Conservation (phyloP, 129 eudicot species). For the Lactuca sativa region DNA sequence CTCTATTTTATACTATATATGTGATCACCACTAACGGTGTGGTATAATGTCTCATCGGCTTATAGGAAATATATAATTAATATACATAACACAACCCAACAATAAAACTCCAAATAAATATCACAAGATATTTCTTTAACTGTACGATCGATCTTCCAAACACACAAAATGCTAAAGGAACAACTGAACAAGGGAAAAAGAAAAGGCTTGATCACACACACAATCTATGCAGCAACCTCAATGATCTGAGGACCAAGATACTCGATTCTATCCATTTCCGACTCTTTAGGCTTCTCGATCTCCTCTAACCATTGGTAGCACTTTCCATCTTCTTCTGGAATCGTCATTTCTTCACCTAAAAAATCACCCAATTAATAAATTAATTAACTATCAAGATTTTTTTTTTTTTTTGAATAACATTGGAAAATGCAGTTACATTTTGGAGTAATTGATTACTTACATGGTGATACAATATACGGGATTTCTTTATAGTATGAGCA, state of each 20-base stretch:
- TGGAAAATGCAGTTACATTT: background rate
- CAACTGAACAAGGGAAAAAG: background rate
- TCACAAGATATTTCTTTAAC: no score
- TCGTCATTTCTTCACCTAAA: conserved; percentile 28
- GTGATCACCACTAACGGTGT: no score
- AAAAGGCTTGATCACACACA: background rate
- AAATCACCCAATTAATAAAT: background rate
- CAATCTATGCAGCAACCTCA: conserved; percentile 11
- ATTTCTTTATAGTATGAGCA: conserved; percentile 64
- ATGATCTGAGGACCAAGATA: conserved; percentile 69
- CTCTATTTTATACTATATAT: no score
- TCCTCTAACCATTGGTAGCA: conserved; percentile 71
- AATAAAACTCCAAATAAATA: background rate
- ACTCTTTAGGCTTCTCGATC: conserved; percentile 61
- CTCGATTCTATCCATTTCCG: conserved; percentile 56
- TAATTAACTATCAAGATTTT: no score
- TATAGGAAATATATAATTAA: background rate
- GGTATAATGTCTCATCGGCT: background rate
- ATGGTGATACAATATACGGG: conserved; percentile 32
- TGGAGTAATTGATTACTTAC: conserved; percentile 39
- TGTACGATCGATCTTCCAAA: background rate
- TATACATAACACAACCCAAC: background rate
- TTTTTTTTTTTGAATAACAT: no score
- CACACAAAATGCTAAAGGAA: background rate
- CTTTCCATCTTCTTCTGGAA: conserved; percentile 32